A percentile compares a stretch with the other conserved stretches of the same genome.
These are phyloP conservation scores for Venturia nashicola DNA, from an alignment of 2,329 filamentous ascomycete species.

Conservation along the genomic window DNA sequence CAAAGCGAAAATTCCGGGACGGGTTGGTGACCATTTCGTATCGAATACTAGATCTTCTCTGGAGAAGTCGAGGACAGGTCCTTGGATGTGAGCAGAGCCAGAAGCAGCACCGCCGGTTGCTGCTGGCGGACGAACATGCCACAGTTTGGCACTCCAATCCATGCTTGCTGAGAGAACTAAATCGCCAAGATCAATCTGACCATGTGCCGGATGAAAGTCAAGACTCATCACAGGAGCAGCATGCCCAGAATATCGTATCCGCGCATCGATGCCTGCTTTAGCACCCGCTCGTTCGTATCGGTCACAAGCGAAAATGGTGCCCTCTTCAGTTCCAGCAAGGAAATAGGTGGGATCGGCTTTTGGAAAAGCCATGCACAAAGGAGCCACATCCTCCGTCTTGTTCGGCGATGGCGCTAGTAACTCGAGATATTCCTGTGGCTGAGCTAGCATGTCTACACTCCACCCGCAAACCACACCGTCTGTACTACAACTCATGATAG, in stretches of 20 bases:
- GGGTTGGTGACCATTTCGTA: conserved; percentile 85
- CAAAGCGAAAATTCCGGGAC: conserved; percentile 86
- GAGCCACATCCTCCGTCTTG: conserved; percentile 85
- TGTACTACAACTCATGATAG: conserved; percentile 93
- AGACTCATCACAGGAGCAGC: conserved; percentile 91
- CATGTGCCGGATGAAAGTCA: conserved; percentile 85
- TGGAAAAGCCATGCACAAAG: conserved; percentile 89
- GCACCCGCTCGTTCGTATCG: conserved; percentile 94
- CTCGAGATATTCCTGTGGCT: conserved; percentile 88
- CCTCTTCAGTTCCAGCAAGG: conserved; percentile 92
- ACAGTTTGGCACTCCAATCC: conserved; percentile 95
- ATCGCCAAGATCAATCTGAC: conserved; percentile 88
- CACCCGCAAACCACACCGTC: conserved; percentile 95
- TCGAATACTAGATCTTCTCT: conserved; percentile 97
- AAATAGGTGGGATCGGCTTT: conserved; percentile 95
- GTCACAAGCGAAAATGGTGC: conserved; percentile 90
- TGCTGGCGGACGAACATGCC: conserved; percentile 79
- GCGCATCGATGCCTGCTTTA: conserved; percentile 86
- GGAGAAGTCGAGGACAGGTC: conserved; percentile 74
- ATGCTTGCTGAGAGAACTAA: conserved; percentile 83
- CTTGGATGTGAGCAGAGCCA: conserved; percentile 20
- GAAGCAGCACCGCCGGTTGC: conserved; percentile 41
- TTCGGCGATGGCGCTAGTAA: conserved; percentile 68
- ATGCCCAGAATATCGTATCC: conserved; percentile 81
- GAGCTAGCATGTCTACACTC: conserved; percentile 95